Conservation (phyloP, 768 basidiomycete species). For the Cystofilobasidium ferigula region DNA sequence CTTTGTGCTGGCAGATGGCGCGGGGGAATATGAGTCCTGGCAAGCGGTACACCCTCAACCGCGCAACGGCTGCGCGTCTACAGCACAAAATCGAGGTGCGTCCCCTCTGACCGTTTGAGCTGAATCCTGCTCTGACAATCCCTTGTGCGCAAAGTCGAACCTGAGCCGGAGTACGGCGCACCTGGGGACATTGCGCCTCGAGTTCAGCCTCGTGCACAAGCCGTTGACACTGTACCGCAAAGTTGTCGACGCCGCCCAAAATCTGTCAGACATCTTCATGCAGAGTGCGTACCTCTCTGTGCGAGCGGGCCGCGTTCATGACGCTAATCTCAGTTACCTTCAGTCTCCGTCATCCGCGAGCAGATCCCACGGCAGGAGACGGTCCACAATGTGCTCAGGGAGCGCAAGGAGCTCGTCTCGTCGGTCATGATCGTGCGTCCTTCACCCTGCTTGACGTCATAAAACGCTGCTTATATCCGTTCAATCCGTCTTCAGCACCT, state of each 20-base stretch:
- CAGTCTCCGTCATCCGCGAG: constrained; percentile 20
- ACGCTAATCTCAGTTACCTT: no score
- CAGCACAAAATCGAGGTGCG: constrained; percentile 12
- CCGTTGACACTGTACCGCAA: constrained; percentile 13
- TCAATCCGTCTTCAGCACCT: constrained; percentile 35
- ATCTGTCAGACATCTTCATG: constrained; percentile 32
- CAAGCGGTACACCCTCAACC: neutral
- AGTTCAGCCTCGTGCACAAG: constrained; percentile 27
- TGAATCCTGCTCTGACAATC: neutral
- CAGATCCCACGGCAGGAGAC: constrained; percentile 20
- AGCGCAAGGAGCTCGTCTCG: constrained; percentile 21
- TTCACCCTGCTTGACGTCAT: neutral
- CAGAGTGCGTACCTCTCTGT: constrained; percentile 30
- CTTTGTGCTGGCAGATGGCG: neutral
- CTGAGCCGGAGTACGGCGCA: neutral
- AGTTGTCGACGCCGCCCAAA: constrained; percentile 26
- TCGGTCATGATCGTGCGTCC: neutral
- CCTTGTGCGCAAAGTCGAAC: neutral
- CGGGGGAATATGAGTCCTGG: neutral
- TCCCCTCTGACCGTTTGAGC: neutral
- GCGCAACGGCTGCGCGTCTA: neutral
- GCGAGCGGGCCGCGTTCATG: no score
- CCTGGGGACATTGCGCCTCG: constrained; percentile 25
- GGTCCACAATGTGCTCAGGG: constrained; percentile 1
- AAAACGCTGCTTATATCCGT: constrained; percentile 24